Evolutionary conservation across 2,329 filamentous ascomycete species (phyloP), one percentile per base, ranked within the genome.

Genomic region (Trichoderma guizhouense): DNA sequence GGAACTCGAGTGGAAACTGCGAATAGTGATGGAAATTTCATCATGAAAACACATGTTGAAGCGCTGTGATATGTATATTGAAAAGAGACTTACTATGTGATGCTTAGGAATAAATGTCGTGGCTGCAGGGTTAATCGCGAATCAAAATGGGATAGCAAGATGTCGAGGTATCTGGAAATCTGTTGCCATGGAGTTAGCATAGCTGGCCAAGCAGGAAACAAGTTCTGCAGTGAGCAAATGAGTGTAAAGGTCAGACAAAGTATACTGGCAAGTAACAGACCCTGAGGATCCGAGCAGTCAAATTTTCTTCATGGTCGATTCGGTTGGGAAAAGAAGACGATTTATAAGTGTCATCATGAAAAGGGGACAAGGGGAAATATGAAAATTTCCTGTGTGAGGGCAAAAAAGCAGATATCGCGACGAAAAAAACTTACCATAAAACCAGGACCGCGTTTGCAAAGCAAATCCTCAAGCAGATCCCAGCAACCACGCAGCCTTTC

Each of bases 221-320:
- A 51, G 30, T 28, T 47, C 39, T 71, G 71, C 67, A 58, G 18
- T 60, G 39, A 61, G 18, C 24, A 67, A 36, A 24, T 34, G 74
- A 60, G 77, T 74, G 69, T 53, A 18, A 47, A 53, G 72, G 78
- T 94, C 92, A 94, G 92, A 93, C 90, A 90, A 88, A 85, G 83
- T 86, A 91, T 94, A 94, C 92, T 95, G 92, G 92, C 92, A 93
- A 94, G 92, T 94, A 94, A 91, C 92, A 93, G 90, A 89, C 39
- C 87, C 82, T 83, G 83, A 83, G 55, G 84, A 85, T 89, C 91
- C 90, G 89, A 85, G 88, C 85, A 91, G 88, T 87, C 86, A 85
- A 80, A 84, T 80, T 72, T 91, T 93, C 90, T 89, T 94, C 92
- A 95, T 91, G 91, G 91, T 90, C 92, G 92, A 93, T 88, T 95